Conservation (phyloP, 306 rosid genomes). For the Castanea sativa region DNA sequence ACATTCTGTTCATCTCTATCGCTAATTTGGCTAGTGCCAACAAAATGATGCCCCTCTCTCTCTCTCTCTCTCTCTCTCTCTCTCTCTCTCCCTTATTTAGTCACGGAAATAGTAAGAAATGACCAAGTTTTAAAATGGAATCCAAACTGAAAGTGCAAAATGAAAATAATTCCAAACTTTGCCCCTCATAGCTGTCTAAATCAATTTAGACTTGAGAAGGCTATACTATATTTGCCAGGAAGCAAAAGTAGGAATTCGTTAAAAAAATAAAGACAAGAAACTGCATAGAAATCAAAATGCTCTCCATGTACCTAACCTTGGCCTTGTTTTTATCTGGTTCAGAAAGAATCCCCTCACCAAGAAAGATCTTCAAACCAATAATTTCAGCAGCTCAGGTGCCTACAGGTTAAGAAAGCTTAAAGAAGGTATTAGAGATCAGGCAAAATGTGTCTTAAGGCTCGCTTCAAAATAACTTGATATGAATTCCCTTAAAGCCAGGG, state of each 20-base stretch:
- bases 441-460: neutral
- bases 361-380: neutral
- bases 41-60: no score
- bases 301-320: no score
- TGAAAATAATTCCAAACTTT: no score
- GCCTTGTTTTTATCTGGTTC: no score
- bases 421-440: neutral
- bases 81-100: no score
- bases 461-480: neutral
- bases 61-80: no score
- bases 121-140: no score
- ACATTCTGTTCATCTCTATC: no score
- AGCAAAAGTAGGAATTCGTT: neutral
- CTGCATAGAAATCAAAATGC: neutral
- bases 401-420: constrained; percentile 6
- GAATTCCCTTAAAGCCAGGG: neutral
- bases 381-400: neutral
- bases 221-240: neutral
- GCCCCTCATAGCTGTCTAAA: no score
- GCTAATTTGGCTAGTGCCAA: no score
- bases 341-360: neutral
- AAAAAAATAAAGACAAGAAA: neutral
- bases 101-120: no score
- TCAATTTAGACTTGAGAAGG: neutral
- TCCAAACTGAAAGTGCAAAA: no score